Conservation (phyloP, 2,329 filamentous ascomycete species). For the Fusarium xyrophilum region DNA sequence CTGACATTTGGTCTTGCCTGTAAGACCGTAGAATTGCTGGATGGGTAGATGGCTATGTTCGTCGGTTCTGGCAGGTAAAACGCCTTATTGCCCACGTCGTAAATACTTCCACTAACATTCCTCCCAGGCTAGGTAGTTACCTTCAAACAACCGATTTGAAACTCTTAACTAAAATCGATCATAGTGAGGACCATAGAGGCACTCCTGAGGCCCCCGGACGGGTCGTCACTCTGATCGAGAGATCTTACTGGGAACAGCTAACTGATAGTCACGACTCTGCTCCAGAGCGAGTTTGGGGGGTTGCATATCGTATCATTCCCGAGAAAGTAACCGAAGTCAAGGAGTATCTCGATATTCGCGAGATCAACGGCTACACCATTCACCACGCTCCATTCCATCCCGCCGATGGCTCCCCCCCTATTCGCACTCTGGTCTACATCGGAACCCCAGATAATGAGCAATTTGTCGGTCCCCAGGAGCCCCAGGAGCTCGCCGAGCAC, state of each 20-base stretch:
- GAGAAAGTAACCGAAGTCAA: constrained; percentile 80
- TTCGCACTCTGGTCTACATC: constrained; percentile 82
- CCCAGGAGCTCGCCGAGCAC: constrained; percentile 77
- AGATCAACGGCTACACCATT: constrained; percentile 97
- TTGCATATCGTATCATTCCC: constrained; percentile 83
- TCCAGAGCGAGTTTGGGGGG: constrained; percentile 81
- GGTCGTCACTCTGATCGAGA: constrained; percentile 91
- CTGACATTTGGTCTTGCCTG: constrained; percentile 2
- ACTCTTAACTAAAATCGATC: not conserved
- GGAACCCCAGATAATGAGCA: constrained; percentile 92
- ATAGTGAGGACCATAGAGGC: constrained; percentile 90
- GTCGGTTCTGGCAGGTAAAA: constrained; percentile 96
- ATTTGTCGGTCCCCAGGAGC: constrained; percentile 85
- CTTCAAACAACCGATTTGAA: not conserved
- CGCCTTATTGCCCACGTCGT: not conserved
- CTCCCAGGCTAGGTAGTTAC: constrained; percentile 46
- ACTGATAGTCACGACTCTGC: constrained; percentile 69
- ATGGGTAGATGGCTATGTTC: constrained; percentile 91
- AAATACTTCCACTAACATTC: constrained; percentile 7
- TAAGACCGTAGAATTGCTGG: constrained; percentile 84
- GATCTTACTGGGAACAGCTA: constrained; percentile 80
- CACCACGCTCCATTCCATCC: constrained; percentile 84
- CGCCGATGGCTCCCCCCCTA: constrained; percentile 49
- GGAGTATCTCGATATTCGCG: constrained; percentile 90
- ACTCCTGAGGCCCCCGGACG: constrained; percentile 87